Evolutionary conservation across 768 basidiomycete genomes (phyloP).

Genomic region (Suillus subluteus): DNA sequence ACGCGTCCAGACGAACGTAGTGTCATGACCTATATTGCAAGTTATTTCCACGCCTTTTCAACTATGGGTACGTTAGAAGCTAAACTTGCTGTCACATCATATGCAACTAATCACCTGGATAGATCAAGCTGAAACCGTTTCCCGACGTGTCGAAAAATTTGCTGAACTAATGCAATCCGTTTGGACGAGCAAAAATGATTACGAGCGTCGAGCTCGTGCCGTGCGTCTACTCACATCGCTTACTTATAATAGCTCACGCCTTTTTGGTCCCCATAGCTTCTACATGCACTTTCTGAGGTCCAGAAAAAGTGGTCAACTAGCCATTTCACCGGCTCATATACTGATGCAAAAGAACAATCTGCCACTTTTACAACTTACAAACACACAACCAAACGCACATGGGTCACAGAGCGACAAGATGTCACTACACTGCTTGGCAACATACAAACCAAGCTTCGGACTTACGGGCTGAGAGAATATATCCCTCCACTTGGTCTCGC

Average conservation of each 20-base stretch:
- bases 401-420: slow-evolving; percentile 91
- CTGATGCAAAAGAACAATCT: slow-evolving; percentile 79
- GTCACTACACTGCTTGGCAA: slow-evolving; percentile 87
- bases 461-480: slow-evolving; percentile 87
- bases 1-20: slow-evolving; percentile 92
- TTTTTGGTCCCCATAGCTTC: slow-evolving; percentile 46
- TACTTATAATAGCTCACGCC: slow-evolving; percentile 3
- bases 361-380: slow-evolving; percentile 80
- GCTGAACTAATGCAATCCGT: slow-evolving; percentile 94
- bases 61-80: slow-evolving; percentile 74
- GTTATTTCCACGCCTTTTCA: slow-evolving; percentile 97
- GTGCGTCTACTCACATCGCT: slow-evolving; percentile 42
- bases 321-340: slow-evolving; percentile 72
- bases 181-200: slow-evolving; percentile 88
- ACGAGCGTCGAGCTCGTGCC: slow-evolving; percentile 80
- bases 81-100: neutral
- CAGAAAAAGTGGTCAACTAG: slow-evolving; percentile 72
- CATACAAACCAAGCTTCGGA: slow-evolving; percentile 91
- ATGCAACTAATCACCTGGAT: neutral
- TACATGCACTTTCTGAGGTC: slow-evolving; percentile 66
- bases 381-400: slow-evolving; percentile 79
- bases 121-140: slow-evolving; percentile 96
- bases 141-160: slow-evolving; percentile 93
- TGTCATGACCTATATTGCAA: slow-evolving; percentile 98
- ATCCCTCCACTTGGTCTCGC: slow-evolving; percentile 74